Evolutionary conservation across 2,329 filamentous ascomycete species (phyloP).

Genomic region (Trichothecium sympodiale): DNA sequence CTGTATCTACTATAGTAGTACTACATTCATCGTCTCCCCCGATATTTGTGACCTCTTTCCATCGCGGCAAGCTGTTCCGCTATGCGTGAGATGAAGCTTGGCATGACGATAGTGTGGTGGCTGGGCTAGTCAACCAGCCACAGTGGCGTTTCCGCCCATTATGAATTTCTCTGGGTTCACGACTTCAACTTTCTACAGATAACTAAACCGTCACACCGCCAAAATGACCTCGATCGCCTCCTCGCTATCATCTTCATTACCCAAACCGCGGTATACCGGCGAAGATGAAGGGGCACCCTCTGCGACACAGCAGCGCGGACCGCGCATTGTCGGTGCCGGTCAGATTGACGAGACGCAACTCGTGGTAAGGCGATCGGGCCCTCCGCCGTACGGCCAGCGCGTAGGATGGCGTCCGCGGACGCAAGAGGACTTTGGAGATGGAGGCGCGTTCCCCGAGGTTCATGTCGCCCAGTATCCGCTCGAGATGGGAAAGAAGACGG

Average conservation of each 20-base stretch:
- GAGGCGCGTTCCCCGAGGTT: conserved; percentile 90
- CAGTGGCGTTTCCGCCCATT: neutral
- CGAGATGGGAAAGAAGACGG: conserved; percentile 79
- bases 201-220: conserved; percentile 9
- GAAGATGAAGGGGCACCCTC: conserved; percentile 73
- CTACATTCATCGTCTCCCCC: neutral
- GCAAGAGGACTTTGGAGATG: conserved; percentile 89
- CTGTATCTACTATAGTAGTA: neutral
- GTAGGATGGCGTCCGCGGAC: conserved; percentile 81
- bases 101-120: no score
- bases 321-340: conserved; percentile 68
- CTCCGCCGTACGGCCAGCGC: conserved; percentile 79
- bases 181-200: conserved; percentile 10
- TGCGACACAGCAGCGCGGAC: conserved; percentile 64
- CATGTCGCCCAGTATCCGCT: conserved; percentile 90
- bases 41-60: no score
- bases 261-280: conserved; percentile 82
- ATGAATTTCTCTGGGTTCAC: conserved; percentile 1
- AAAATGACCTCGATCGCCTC: conserved; percentile 56
- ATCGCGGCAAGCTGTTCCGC: no score
- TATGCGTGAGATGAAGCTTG: no score
- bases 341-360: conserved; percentile 80
- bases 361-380: conserved; percentile 70
- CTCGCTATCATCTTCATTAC: conserved; percentile 69
- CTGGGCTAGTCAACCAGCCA: conserved; percentile 1